Conservation (phyloP, 1,284 basidiomycete genomes). For the Tausonia pullulans region DNA sequence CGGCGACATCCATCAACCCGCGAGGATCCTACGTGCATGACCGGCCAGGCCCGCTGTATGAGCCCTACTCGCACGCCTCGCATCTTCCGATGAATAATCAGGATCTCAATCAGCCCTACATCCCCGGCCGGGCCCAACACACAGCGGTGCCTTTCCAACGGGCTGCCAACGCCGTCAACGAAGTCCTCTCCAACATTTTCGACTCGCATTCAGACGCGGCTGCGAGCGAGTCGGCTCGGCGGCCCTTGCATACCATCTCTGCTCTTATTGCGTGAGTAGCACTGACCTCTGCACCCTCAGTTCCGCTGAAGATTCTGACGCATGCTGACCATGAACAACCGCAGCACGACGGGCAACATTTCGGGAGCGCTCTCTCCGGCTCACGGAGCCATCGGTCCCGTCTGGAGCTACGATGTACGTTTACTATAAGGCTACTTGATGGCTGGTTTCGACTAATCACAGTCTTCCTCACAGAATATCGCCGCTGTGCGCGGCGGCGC, state of each 20-base stretch:
- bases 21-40: no score
- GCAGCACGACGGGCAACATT: conserved; percentile 7
- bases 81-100: neutral
- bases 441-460: neutral
- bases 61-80: no score
- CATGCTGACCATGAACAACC: no score
- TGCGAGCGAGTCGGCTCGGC: neutral
- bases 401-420: conserved; percentile 7
- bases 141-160: neutral
- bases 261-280: conserved; percentile 6
- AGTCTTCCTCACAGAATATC: neutral
- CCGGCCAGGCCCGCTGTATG: no score
- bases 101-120: conserved; percentile 14
- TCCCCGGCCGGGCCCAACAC: neutral
- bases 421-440: neutral
- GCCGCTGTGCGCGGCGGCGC: neutral
- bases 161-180: neutral
- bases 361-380: conserved; percentile 1
- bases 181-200: neutral
- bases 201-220: neutral
- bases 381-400: conserved; percentile 4
- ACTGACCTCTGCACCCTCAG: neutral
- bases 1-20: no score
- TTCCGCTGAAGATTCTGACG: neutral
- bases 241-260: conserved; percentile 6